Percentiles rank a stretch among this genome's conserved stretches.
These are phyloP conservation scores for Suhomyces bolitotheri DNA, from an alignment of 1,139 yeast species.

Conservation along the genomic window DNA sequence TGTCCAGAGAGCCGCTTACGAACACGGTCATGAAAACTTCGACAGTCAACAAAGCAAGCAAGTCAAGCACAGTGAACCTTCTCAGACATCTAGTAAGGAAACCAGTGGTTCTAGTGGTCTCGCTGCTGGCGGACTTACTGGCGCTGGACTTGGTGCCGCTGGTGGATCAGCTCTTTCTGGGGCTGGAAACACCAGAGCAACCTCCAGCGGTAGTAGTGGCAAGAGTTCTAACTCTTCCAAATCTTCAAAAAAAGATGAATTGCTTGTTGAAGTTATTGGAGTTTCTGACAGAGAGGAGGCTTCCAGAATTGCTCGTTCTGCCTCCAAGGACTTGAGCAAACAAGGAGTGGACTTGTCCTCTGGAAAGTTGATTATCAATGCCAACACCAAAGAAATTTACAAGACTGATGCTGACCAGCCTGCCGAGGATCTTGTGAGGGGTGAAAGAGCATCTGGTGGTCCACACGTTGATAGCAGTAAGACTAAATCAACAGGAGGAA, in stretches of 20 bases:
- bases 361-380: conserved; percentile 40
- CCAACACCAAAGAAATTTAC: conserved; percentile 35
- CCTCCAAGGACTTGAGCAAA: conserved; percentile 34
- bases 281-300: conserved; percentile 35
- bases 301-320: conserved; percentile 36
- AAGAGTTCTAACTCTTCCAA: not conserved
- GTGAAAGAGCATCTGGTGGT: not conserved
- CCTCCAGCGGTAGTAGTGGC: not conserved
- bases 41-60: too few species aligned
- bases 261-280: conserved; percentile 43
- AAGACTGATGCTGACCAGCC: conserved; percentile 19
- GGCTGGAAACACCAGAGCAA: too few species aligned
- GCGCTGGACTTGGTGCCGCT: conserved; percentile 5
- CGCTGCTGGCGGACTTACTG: conserved; percentile 1
- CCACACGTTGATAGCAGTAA: not conserved
- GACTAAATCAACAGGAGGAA: too few species aligned
- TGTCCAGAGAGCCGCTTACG: conserved; percentile 17
- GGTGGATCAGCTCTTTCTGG: not conserved
- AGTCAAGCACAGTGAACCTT: not conserved
- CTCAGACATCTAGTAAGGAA: not conserved
- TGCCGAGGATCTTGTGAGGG: not conserved
- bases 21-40: conserved; percentile 14
- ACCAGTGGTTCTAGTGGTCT: not conserved
- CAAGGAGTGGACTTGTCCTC: conserved; percentile 38
- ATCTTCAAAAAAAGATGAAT: conserved; percentile 13